Base-by-base conservation (phyloP, 768 basidiomycete genomes). In the Cyclocybe cylindracea region DNA sequence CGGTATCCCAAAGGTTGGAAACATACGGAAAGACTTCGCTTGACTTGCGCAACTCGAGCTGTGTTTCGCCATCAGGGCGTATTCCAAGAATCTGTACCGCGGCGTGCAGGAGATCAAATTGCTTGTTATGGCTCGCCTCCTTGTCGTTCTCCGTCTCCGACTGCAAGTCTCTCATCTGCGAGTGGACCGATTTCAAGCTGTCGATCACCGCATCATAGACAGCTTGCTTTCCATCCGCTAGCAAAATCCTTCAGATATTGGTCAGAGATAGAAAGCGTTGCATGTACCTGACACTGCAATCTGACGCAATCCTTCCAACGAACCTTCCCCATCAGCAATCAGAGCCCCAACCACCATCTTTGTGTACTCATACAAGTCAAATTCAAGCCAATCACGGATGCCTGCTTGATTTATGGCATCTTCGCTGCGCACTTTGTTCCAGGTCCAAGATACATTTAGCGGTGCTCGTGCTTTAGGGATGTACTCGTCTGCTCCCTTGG, bases 391-490 rank as follows among this genome's bases (percentile, higher is more conserved):
- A 5, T 53, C 16, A 8, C n/a, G 24, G 24, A 24, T 5, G 24
- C 24, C 24, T n/a, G 5, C 5, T 24, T 24, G 24, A 24, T 24
- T 24, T 1, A 24, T 24, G 24, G 24, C 24, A 2, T 46, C 18
- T 9, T 44, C 37, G 24, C 32, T 48, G 29, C 47, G 53, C 18
- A 44, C 24, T 5, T 2, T 24, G 24, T 24, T 5, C 58, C 55
- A 62, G 13, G 54, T 51, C 2, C 19, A 6, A 6, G 32, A 1
- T 7, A 43, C 37, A 16, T 46, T 34, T 6, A 39, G 18, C 2
- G 39, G 38, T 10, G 51, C 53, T 36, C 44, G 53, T 9, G 58
- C 58, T 37, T 44, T 62, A 3, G 61, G 58, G 4, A 9, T 48
- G 33, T 62, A 59, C 9, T 48, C 16, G 2, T 47, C 18, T 2